Conservation (phyloP, 345 rosid genomes). For the Populus ilicifolia region DNA sequence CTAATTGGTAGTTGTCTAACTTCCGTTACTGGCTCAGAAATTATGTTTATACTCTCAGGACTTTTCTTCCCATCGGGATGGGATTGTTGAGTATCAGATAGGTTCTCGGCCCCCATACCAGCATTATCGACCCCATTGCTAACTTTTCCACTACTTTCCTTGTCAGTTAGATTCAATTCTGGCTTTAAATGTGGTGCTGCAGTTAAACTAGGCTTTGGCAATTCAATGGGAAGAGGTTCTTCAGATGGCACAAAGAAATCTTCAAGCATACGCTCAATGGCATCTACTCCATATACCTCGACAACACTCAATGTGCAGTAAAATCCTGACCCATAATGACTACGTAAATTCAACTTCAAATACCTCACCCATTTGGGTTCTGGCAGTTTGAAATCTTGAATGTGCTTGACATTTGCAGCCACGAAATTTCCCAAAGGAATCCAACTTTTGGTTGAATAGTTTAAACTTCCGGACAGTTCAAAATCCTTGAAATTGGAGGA, state of each 20-base stretch:
- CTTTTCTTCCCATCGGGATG: conserved; percentile 29
- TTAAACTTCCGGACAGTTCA: conserved; percentile 71
- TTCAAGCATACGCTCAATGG: conserved; percentile 88
- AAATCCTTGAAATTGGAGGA: conserved; percentile 84
- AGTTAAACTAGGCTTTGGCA: conserved; percentile 33
- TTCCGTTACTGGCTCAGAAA: conserved; percentile 57
- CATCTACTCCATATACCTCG: conserved; percentile 88
- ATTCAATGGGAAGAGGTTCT: conserved; percentile 35
- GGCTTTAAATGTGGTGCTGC: conserved; percentile 23
- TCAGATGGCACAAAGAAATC: conserved; percentile 66
- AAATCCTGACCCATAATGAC: conserved; percentile 92
- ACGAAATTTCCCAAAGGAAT: conserved; percentile 52
- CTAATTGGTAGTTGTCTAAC: conserved; percentile 56
- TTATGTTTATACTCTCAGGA: conserved; percentile 23
- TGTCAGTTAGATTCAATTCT: conserved; percentile 29
- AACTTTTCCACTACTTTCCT: conserved; percentile 29
- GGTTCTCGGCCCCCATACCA: conserved; percentile 20
- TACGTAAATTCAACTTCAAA: conserved; percentile 59
- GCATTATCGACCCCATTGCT: conserved; percentile 22
- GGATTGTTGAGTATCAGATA: conserved; percentile 32
- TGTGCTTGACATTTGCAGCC: conserved; percentile 72
- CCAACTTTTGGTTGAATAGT: conserved; percentile 71
- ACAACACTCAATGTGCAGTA: conserved; percentile 83
- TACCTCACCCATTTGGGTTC: conserved; percentile 95
- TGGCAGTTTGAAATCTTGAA: conserved; percentile 64